Percentiles rank a stretch among this genome's conserved stretches.
These are phyloP conservation scores for Backusella parvicylindrica DNA, from an alignment of 192 early-diverging fungal genomes.

Conservation along the genomic window DNA sequence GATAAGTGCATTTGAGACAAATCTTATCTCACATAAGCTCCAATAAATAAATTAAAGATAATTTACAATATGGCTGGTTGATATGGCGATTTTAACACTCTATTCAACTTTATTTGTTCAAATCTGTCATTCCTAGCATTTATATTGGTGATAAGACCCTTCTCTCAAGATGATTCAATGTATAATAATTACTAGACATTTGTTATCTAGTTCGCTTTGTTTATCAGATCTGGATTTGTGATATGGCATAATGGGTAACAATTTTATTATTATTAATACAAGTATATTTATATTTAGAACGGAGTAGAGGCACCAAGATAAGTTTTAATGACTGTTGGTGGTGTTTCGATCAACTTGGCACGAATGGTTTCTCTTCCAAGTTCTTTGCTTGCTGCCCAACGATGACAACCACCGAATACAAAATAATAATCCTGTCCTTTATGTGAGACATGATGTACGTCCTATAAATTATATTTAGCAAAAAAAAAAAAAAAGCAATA, in stretches of 20 bases:
- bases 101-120: neutral
- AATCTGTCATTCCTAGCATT: neutral
- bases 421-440: constrained; percentile 28
- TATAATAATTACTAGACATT: too few relatives aligned
- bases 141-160: neutral
- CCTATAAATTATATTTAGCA: constrained; percentile 4
- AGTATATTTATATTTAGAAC: neutral
- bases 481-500: neutral
- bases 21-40: neutral
- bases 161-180: neutral
- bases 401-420: constrained; percentile 23
- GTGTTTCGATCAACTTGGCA: constrained; percentile 19
- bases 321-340: constrained; percentile 13
- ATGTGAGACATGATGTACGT: constrained; percentile 17
- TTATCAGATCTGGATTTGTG: neutral
- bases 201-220: neutral
- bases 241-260: neutral
- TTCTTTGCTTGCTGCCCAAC: constrained; percentile 26
- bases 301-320: constrained; percentile 22
- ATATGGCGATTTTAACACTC: neutral
- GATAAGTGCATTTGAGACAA: neutral
- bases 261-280: neutral
- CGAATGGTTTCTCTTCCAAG: constrained; percentile 2
- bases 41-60: neutral
- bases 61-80: neutral